Evolutionary conservation across 352 stramenopile genomes (phyloP).

Genomic region (Pythium sp.): DNA sequence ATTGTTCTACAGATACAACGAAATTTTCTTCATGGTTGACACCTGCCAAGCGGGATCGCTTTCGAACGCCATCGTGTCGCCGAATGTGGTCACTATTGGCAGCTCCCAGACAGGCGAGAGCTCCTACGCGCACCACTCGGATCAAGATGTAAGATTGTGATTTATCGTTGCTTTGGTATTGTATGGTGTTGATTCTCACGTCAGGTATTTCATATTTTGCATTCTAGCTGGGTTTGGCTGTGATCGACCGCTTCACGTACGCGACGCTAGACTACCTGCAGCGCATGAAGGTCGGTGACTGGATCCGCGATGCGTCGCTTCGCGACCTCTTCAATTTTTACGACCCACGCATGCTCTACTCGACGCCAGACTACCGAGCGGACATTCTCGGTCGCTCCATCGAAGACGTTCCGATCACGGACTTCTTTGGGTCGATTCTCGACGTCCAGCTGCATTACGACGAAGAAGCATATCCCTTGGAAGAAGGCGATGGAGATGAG

Average conservation of each 20-base stretch:
- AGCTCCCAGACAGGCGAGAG: slow-evolving; percentile 91
- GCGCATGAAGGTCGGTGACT: slow-evolving; percentile 76
- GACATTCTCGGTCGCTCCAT: slow-evolving; percentile 73
- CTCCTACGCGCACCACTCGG: slow-evolving; percentile 93
- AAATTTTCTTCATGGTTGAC: slow-evolving; percentile 98
- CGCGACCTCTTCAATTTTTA: slow-evolving; percentile 80
- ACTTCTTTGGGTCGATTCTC: slow-evolving; percentile 88
- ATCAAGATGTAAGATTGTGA: slow-evolving; percentile 51
- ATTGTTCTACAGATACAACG: slow-evolving; percentile 72
- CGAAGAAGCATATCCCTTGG: slow-evolving; percentile 74
- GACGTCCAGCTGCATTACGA: slow-evolving; percentile 72
- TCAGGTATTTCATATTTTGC: not conserved
- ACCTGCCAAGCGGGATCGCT: slow-evolving; percentile 96
- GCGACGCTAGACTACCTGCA: slow-evolving; percentile 87
- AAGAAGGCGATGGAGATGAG: not conserved
- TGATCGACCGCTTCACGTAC: slow-evolving; percentile 91
- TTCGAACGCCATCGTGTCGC: slow-evolving; percentile 76
- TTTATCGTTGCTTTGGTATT: not conserved
- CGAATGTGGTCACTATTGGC: slow-evolving; percentile 92
- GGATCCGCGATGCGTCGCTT: slow-evolving; percentile 61
- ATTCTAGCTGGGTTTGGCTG: slow-evolving; percentile 67
- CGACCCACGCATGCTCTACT: slow-evolving; percentile 80
- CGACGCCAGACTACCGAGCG: slow-evolving; percentile 72
- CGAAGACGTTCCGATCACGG: slow-evolving; percentile 75
- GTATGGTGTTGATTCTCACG: not conserved